These are phyloP conservation scores for Aegilops sharonensis DNA, from an alignment of 176 grass and related monocot species.

Conservation along the genomic window DNA sequence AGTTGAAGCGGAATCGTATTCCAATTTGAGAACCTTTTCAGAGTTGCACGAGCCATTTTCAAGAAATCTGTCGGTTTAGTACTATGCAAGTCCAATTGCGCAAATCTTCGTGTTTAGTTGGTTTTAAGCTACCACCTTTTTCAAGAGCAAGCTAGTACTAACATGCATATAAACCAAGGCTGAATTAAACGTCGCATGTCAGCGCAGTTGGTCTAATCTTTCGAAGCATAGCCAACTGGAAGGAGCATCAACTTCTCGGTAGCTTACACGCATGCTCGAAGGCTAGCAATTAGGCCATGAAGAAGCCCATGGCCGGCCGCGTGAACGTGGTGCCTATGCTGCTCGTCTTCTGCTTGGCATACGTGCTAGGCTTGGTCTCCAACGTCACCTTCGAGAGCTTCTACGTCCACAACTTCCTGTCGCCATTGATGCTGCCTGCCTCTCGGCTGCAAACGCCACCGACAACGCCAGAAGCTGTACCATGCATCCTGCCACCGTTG, in stretches of 20 bases:
- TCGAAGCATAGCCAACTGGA: background rate
- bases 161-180: background rate
- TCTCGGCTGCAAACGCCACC: background rate
- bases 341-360: conserved; percentile 7
- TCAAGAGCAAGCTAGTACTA: background rate
- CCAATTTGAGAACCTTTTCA: background rate
- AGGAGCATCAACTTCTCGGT: background rate
- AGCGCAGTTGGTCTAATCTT: background rate
- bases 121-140: background rate
- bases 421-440: background rate
- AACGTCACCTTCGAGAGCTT: background rate
- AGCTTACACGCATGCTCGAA: background rate
- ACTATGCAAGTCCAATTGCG: too few species aligned
- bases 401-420: background rate
- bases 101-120: too few species aligned
- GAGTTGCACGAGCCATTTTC: background rate
- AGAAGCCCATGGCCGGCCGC: background rate
- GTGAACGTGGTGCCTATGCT: background rate
- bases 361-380: background rate
- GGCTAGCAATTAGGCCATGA: background rate
- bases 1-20: background rate
- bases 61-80: background rate
- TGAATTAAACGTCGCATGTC: background rate
- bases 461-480: background rate
- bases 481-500: background rate